Conservation (phyloP, 2,329 filamentous ascomycete species). For the Phoma herbarum region DNA sequence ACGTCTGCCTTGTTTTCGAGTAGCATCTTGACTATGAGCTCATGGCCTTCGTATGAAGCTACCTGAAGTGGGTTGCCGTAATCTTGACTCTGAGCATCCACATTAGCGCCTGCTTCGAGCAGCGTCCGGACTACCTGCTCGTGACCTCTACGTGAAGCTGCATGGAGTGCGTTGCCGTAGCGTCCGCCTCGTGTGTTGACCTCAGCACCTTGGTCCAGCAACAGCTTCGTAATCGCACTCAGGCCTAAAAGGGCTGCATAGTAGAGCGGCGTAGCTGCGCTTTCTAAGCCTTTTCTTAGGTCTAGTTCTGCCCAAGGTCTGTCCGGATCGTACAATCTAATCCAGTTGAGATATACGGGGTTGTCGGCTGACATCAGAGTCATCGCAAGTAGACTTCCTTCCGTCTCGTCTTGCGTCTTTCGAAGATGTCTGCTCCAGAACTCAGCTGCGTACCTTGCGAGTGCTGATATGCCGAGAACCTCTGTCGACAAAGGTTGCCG, state of each 20-base stretch:
- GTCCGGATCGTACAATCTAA: constrained; percentile 31
- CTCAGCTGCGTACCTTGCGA: constrained; percentile 41
- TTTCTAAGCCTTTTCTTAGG: no score
- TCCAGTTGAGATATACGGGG: constrained; percentile 32
- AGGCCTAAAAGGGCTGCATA: constrained; percentile 30
- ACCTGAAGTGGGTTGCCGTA: no score
- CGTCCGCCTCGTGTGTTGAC: not conserved
- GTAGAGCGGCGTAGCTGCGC: constrained; percentile 33
- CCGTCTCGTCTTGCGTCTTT: constrained; percentile 22
- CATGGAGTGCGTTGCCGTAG: not conserved
- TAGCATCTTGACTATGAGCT: not conserved
- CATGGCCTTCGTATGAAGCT: not conserved
- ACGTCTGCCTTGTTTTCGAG: not conserved
- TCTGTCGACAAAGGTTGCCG: constrained; percentile 22
- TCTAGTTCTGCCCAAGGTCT: no score
- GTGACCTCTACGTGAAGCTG: not conserved
- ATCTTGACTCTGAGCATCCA: no score
- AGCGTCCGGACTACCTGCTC: not conserved
- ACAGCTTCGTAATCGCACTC: constrained; percentile 19
- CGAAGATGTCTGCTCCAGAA: constrained; percentile 38
- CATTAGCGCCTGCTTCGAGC: not conserved
- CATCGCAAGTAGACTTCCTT: constrained; percentile 21
- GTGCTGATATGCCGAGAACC: constrained; percentile 15
- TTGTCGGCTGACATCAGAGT: constrained; percentile 23
- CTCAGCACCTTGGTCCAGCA: constrained; percentile 27